phyloP scores from a whole-genome alignment of 2,329 filamentous ascomycete species.

The Aspergillus cejpii region DNA sequence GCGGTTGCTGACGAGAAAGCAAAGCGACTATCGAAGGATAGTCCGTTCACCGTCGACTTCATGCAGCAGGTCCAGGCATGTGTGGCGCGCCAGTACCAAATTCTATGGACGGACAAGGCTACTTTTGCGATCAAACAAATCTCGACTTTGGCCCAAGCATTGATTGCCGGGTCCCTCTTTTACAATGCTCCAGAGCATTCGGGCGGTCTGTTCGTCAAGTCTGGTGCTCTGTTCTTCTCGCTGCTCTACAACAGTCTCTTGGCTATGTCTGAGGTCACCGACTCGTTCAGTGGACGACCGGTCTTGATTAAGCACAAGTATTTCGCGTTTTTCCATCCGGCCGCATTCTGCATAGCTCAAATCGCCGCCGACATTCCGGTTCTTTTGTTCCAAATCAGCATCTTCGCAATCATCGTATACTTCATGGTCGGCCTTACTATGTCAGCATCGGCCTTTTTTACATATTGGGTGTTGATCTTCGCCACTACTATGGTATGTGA shows the following conservation, averaged over 20 bases:
- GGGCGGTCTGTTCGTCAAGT: conserved; percentile 57
- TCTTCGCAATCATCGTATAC: conserved; percentile 55
- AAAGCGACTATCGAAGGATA: conserved; percentile 48
- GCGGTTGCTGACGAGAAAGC: conserved; percentile 51
- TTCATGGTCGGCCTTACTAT: conserved; percentile 56
- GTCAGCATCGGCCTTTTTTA: conserved; percentile 54
- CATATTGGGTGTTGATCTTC: conserved; percentile 52
- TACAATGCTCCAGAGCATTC: conserved; percentile 56
- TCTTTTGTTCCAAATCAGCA: conserved; percentile 54
- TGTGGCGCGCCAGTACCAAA: conserved; percentile 57
- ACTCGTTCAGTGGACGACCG: conserved; percentile 55
- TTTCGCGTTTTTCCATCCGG: conserved; percentile 54
- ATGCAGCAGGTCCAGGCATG: conserved; percentile 51
- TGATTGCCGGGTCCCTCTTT: conserved; percentile 61
- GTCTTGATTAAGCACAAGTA: conserved; percentile 54
- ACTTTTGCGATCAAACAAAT: conserved; percentile 58
- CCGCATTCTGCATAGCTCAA: conserved; percentile 40
- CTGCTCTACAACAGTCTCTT: conserved; percentile 57
- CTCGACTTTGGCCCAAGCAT: conserved; percentile 52
- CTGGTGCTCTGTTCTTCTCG: conserved; percentile 58
- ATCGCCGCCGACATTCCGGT: conserved; percentile 49
- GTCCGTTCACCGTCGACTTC: conserved; percentile 53
- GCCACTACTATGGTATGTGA: conserved; percentile 46
- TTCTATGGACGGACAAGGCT: conserved; percentile 58
- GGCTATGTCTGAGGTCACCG: conserved; percentile 60